These are phyloP conservation scores for Saturnispora galanensis DNA, from an alignment of 805 yeast genomes.

Conservation along the genomic window DNA sequence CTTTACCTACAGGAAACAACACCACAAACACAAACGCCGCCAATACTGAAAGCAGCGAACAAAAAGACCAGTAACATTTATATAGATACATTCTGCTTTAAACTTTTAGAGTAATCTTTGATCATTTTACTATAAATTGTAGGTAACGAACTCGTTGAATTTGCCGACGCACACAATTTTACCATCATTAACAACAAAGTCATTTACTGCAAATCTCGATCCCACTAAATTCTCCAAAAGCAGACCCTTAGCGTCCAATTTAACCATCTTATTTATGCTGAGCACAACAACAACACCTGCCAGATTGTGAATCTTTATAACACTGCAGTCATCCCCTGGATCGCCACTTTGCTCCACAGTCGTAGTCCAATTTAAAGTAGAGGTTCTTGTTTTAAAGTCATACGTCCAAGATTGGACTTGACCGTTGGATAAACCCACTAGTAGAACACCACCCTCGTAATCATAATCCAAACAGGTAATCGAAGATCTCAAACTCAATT, in stretches of 20 bases:
- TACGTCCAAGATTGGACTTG: conserved; percentile 10
- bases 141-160: not conserved
- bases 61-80: no score
- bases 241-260: conserved; percentile 6
- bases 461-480: conserved; percentile 8
- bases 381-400: conserved; percentile 1
- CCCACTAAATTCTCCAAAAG: conserved; percentile 11
- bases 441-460: not conserved
- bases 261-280: conserved; percentile 7
- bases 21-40: no score
- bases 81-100: not conserved
- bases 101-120: not conserved
- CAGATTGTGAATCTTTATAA: conserved; percentile 1
- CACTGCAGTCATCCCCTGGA: not conserved
- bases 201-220: conserved; percentile 7
- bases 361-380: conserved; percentile 11
- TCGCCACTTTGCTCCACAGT: not conserved
- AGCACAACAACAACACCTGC: conserved; percentile 5
- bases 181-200: conserved; percentile 1
- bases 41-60: no score
- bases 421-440: conserved; percentile 17
- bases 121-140: not conserved
- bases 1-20: no score
- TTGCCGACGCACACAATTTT: conserved; percentile 12
- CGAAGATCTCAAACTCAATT: conserved; percentile 10